Conservation (phyloP, 805 yeast genomes). For the Saccharomyces kudriavzevii region DNA sequence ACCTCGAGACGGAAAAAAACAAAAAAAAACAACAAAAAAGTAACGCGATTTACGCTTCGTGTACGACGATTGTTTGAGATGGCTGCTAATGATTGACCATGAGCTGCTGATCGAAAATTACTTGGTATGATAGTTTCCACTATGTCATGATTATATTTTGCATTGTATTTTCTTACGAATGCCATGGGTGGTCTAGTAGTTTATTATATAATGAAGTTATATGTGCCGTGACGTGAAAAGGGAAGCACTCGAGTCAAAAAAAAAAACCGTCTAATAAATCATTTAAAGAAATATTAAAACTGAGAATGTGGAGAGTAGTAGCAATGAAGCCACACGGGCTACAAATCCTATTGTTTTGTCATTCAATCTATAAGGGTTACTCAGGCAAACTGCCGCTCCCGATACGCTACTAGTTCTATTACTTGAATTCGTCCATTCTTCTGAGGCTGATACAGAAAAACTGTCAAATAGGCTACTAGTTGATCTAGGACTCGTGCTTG, state of each 20-base stretch:
- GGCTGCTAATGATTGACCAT: background rate
- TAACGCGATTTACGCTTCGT: background rate
- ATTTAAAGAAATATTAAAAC: background rate
- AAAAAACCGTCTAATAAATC: background rate
- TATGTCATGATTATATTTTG: background rate
- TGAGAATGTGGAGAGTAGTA: background rate
- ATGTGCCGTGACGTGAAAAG: background rate
- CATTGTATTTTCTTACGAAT: background rate
- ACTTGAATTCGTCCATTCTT: background rate
- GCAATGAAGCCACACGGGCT: background rate
- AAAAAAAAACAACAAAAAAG: background rate
- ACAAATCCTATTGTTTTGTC: background rate
- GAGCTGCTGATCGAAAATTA: background rate
- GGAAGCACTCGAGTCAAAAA: background rate
- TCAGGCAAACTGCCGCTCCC: background rate
- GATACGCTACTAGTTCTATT: background rate
- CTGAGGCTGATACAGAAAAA: constrained; percentile 3
- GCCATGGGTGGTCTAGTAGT: background rate
- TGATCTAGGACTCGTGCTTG: constrained; percentile 8
- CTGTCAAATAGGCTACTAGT: constrained; percentile 10
- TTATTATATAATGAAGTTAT: background rate
- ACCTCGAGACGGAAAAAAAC: background rate
- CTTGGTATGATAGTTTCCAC: background rate
- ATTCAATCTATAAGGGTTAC: background rate
- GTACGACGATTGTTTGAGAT: background rate